Evolutionary conservation across 2,329 filamentous ascomycete species (phyloP).

Genomic region (Phaeomoniella chlamydospora): DNA sequence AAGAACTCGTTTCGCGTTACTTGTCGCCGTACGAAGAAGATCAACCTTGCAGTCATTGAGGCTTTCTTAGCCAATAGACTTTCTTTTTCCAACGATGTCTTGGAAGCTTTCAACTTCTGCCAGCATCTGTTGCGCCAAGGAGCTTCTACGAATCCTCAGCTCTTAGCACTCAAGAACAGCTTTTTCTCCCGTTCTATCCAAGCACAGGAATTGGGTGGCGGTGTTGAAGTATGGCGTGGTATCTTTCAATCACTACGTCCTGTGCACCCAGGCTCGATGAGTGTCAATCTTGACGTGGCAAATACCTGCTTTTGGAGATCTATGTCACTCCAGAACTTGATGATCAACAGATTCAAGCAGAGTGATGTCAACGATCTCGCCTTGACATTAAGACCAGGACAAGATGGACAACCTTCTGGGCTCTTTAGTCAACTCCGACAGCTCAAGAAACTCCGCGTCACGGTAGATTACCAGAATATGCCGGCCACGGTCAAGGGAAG

Average conservation of each 20-base stretch:
- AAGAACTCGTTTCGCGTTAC: constrained; percentile 44
- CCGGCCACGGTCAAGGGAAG: constrained; percentile 17
- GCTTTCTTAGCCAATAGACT: constrained; percentile 49
- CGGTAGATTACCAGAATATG: constrained; percentile 18
- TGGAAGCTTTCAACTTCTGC: constrained; percentile 77
- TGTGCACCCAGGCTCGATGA: constrained; percentile 53
- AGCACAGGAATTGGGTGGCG: constrained; percentile 42
- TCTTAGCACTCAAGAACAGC: constrained; percentile 62
- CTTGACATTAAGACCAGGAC: constrained; percentile 1
- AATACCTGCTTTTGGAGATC: constrained; percentile 77
- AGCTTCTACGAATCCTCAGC: constrained; percentile 43
- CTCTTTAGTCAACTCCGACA: constrained; percentile 10
- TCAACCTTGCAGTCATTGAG: constrained; percentile 53
- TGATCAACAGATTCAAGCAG: constrained; percentile 17
- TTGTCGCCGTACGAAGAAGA: constrained; percentile 49
- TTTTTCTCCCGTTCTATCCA: constrained; percentile 53
- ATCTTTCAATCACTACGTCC: constrained; percentile 76
- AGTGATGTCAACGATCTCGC: constrained; percentile 18
- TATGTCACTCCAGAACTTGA: constrained; percentile 19
- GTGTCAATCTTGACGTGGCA: constrained; percentile 80
- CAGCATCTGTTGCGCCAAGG: constrained; percentile 76
- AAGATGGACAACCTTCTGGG: neutral
- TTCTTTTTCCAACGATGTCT: constrained; percentile 49
- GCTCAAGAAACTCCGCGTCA: constrained; percentile 20
- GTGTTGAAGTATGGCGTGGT: constrained; percentile 70